Evolutionary conservation across 108 stramenopile genomes (phyloP).

Genomic region (Pinguiococcus pyrenoidosus): DNA sequence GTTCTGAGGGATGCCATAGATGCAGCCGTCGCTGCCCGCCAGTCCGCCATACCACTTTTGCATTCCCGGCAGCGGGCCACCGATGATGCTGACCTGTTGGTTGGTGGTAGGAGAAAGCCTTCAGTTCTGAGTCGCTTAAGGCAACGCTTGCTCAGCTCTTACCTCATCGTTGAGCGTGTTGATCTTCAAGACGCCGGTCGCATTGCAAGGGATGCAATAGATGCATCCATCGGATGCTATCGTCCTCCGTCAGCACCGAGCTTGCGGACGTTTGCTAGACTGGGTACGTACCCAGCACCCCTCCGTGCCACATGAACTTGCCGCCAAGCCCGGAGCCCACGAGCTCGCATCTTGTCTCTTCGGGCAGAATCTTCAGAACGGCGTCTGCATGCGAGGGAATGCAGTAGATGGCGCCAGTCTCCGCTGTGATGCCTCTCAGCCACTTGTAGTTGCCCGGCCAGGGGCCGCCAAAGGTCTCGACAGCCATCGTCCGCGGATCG

Average conservation of each 20-base stretch:
- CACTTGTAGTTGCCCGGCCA: slow-evolving; percentile 23
- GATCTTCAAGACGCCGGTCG: too few relatives aligned
- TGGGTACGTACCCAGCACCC: too few relatives aligned
- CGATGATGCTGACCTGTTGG: too few relatives aligned
- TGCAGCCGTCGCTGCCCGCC: slow-evolving; percentile 35
- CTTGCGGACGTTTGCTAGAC: too few relatives aligned
- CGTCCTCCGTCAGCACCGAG: too few relatives aligned
- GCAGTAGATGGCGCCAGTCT: slow-evolving; percentile 45
- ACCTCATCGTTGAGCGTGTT: slow-evolving; percentile 38
- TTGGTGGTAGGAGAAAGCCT: too few relatives aligned
- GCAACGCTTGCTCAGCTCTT: slow-evolving; percentile 29
- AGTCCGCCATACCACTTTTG: slow-evolving; percentile 36
- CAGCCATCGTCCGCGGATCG: slow-evolving; percentile 35
- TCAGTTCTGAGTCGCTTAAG: slow-evolving; percentile 38
- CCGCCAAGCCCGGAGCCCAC: too few relatives aligned
- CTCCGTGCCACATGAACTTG: too few relatives aligned
- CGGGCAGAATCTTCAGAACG: slow-evolving; percentile 49
- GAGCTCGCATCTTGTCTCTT: too few relatives aligned
- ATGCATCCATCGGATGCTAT: too few relatives aligned
- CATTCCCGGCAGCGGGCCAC: too few relatives aligned
- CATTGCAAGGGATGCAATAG: too few relatives aligned
- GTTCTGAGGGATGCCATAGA: slow-evolving; percentile 57
- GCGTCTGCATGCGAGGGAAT: slow-evolving; percentile 48
- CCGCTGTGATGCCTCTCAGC: slow-evolving; percentile 46
- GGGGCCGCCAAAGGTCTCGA: slow-evolving; percentile 39